phyloP scores from a whole-genome alignment of 2,329 filamentous ascomycete species.

The Trichoderma arundinaceum region DNA sequence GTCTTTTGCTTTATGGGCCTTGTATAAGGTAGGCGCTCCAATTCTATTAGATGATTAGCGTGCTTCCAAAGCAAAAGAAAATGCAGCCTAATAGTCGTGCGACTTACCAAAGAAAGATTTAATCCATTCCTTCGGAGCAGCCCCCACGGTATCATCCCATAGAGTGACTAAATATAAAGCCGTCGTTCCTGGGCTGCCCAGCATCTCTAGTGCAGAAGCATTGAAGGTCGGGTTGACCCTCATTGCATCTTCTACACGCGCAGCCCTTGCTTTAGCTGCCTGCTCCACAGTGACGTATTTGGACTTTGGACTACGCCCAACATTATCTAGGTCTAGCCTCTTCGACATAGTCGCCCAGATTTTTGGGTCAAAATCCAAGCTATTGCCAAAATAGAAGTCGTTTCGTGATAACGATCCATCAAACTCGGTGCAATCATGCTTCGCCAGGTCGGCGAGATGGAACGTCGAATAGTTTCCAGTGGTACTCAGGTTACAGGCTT shows the following conservation, averaged over 20 bases:
- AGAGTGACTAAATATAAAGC: slow-evolving; percentile 5
- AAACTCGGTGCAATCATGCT: slow-evolving; percentile 23
- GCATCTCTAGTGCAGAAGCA: background rate
- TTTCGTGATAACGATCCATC: slow-evolving; percentile 27
- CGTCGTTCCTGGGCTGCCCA: slow-evolving; percentile 8
- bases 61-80: background rate
- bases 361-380: slow-evolving; percentile 4
- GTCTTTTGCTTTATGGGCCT: slow-evolving; percentile 13
- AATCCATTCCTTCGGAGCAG: slow-evolving; percentile 19
- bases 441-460: slow-evolving; percentile 6
- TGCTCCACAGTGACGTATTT: slow-evolving; percentile 19
- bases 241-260: slow-evolving; percentile 15
- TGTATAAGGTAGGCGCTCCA: slow-evolving; percentile 4
- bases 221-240: background rate
- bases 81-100: background rate
- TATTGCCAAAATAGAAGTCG: slow-evolving; percentile 12
- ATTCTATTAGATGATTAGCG: background rate
- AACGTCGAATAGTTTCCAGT: slow-evolving; percentile 21
- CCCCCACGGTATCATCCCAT: slow-evolving; percentile 18
- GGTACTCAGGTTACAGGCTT: background rate
- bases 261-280: slow-evolving; percentile 19
- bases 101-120: slow-evolving; percentile 25
- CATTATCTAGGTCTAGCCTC: background rate
- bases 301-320: background rate
- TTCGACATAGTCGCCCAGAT: slow-evolving; percentile 2